Base-by-base conservation (phyloP, 306 rosid genomes). In the Vicia sativa region DNA sequence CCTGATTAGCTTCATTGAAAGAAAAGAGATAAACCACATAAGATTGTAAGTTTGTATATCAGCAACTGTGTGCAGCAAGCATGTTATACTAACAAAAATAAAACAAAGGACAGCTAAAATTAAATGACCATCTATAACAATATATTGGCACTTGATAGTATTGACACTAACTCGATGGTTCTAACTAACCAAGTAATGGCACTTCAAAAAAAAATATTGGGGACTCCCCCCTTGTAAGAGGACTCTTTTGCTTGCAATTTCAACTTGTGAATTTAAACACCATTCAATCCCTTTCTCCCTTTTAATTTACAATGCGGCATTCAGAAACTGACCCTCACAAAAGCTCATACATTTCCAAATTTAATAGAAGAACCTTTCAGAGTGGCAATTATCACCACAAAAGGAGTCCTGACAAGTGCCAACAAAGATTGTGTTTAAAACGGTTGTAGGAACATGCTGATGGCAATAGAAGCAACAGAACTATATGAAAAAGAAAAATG, bases 1-100 rank as follows among this genome's bases (percentile, higher is more conserved):
- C 26, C 82, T 85, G 68, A 95, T 85, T 45, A 95, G 86, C 99
- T 95, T 84, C 82, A 85, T 82, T 60, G 34, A 65, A 26, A 74
- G 28, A 75, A 78, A 77, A 75, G 57, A 28, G 54, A 73, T 71
- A 76, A 86, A 80, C 38, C 42, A 67, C 9, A 34, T 34, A 34
- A 34, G 38, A 34, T 34, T 45, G 69, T 56, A 43, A 38, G 49
- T 13, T 28, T n/a, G 15, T 42, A 71, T 54, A 53, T 74, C 67
- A 66, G 78, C 68, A 46, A 69, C 42, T 37, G 50, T 35, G 23
- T 42, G 46, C 41, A 71, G 70, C 54, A 19, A 49, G 31, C 48
- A 60, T 31, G 37, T 37, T 38, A 68, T 43, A 42, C 61, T 39
- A 73, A 52, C 11, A 57, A 45, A 61, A 39, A 62, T 56, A 62